phyloP scores from a whole-genome alignment of 768 basidiomycete species.

The Collybia sp. region DNA sequence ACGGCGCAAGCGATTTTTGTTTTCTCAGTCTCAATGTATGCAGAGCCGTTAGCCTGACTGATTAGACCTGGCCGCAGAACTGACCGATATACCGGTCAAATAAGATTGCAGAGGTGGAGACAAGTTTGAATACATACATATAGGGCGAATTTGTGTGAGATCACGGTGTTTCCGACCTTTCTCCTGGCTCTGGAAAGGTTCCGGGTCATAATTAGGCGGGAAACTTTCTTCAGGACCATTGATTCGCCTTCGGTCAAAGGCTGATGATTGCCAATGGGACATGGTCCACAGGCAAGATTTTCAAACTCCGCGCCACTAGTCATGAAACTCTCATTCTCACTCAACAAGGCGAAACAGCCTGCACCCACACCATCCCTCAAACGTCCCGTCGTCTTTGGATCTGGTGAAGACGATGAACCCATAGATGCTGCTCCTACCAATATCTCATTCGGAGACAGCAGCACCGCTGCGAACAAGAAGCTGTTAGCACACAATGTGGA shows the following conservation, averaged over 20 bases:
- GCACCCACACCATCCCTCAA: conserved; percentile 42
- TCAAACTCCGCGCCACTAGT: conserved; percentile 27
- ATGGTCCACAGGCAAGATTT: conserved; percentile 10
- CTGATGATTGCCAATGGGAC: conserved; percentile 42
- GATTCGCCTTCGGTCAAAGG: conserved; percentile 82
- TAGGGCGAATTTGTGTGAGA: conserved; percentile 70
- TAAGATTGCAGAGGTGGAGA: conserved; percentile 3
- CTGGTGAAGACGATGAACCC: conserved; percentile 59
- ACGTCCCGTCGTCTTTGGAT: conserved; percentile 58
- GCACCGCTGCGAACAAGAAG: conserved; percentile 46
- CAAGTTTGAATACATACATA: conserved; percentile 52
- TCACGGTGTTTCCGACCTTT: conserved; percentile 45
- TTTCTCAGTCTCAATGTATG: conserved; percentile 89
- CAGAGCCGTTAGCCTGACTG: conserved; percentile 92
- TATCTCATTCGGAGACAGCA: conserved; percentile 23
- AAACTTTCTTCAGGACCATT: conserved; percentile 87
- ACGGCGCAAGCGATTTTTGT: conserved; percentile 96
- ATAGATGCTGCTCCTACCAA: conserved; percentile 41
- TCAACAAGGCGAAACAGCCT: conserved; percentile 56
- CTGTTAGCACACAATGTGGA: conserved; percentile 53
- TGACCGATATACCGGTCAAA: conserved; percentile 23
- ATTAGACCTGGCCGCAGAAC: conserved; percentile 89
- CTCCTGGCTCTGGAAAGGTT: conserved; percentile 20
- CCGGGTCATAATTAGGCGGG: conserved; percentile 52
- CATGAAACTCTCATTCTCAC: conserved; percentile 92